Conservation (phyloP, 2,329 filamentous ascomycete species). For the Biscogniauxia mediterranea region DNA sequence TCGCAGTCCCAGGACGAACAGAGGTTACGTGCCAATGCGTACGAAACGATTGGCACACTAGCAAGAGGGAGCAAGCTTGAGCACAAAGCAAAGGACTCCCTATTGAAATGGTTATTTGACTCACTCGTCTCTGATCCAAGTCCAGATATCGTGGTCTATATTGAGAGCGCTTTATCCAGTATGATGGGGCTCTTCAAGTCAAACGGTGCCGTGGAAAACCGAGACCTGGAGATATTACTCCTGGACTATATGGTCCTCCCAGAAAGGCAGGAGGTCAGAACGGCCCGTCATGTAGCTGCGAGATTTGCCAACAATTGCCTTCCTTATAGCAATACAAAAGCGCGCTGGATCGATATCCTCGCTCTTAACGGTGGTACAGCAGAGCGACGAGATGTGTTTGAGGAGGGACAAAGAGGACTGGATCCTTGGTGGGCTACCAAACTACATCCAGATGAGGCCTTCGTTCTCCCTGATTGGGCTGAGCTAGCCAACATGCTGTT, state of each 20-base stretch:
- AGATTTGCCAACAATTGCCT: slow-evolving; percentile 90
- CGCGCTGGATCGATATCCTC: slow-evolving; percentile 84
- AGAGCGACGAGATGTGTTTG: slow-evolving; percentile 78
- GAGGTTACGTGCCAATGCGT: slow-evolving; percentile 73
- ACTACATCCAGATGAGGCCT: slow-evolving; percentile 34
- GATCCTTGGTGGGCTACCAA: slow-evolving; percentile 57
- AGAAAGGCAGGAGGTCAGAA: slow-evolving; percentile 58
- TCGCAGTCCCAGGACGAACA: slow-evolving; percentile 55
- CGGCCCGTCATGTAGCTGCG: slow-evolving; percentile 76
- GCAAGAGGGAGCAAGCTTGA: slow-evolving; percentile 63
- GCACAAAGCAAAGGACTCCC: slow-evolving; percentile 48
- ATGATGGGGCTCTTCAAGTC: slow-evolving; percentile 51
- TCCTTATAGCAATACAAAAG: slow-evolving; percentile 73
- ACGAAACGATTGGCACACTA: slow-evolving; percentile 86
- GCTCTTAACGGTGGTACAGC: slow-evolving; percentile 66
- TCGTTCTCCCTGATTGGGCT: slow-evolving; percentile 49
- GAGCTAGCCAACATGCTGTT: slow-evolving; percentile 53
- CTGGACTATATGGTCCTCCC: slow-evolving; percentile 63
- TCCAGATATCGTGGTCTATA: slow-evolving; percentile 75
- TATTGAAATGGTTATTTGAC: slow-evolving; percentile 76
- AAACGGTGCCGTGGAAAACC: slow-evolving; percentile 28
- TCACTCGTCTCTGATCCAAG: slow-evolving; percentile 79
- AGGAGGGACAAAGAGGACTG: slow-evolving; percentile 86
- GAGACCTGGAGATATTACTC: slow-evolving; percentile 53
- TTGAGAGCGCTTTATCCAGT: slow-evolving; percentile 84